Conservation (phyloP, 2,329 filamentous ascomycete species). For the Colletotrichum cuscutae region DNA sequence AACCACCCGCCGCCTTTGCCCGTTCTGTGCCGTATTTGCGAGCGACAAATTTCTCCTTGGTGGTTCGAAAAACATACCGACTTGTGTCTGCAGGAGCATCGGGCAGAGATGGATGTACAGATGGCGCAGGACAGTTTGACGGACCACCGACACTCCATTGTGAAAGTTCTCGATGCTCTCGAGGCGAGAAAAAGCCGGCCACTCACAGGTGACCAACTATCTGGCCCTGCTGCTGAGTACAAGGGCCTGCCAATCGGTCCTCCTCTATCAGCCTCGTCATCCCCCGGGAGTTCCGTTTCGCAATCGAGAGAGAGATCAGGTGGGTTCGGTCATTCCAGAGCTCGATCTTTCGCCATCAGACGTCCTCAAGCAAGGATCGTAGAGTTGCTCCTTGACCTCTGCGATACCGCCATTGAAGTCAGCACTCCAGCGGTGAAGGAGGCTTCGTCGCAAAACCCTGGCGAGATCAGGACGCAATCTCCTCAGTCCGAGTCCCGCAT, state of each 20-base stretch:
- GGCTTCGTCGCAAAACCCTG: constrained; percentile 70
- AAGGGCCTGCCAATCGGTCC: constrained; percentile 88
- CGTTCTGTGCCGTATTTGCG: constrained; percentile 95
- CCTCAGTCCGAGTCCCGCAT: constrained; percentile 96
- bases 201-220: constrained; percentile 62
- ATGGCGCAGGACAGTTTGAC: constrained; percentile 91
- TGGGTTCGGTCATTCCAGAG: constrained; percentile 81
- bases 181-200: constrained; percentile 80
- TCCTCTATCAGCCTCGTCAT: constrained; percentile 75
- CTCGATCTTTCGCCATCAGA: constrained; percentile 89
- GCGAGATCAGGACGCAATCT: constrained; percentile 91
- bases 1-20: constrained; percentile 84
- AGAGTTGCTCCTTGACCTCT: constrained; percentile 92
- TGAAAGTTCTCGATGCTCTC: constrained; percentile 92
- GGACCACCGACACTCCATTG: constrained; percentile 93
- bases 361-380: constrained; percentile 93
- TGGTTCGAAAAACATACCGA: constrained; percentile 99
- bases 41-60: constrained; percentile 96
- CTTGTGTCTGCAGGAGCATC: constrained; percentile 93
- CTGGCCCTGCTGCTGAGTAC: constrained; percentile 77
- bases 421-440: constrained; percentile 95
- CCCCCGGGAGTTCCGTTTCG: constrained; percentile 77
- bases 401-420: constrained; percentile 95
- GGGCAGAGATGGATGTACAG: constrained; percentile 97
- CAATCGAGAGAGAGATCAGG: constrained; percentile 79